Evolutionary conservation across 148 eudicot genomes (phyloP).

Genomic region (Suaeda aralocaspica): DNA sequence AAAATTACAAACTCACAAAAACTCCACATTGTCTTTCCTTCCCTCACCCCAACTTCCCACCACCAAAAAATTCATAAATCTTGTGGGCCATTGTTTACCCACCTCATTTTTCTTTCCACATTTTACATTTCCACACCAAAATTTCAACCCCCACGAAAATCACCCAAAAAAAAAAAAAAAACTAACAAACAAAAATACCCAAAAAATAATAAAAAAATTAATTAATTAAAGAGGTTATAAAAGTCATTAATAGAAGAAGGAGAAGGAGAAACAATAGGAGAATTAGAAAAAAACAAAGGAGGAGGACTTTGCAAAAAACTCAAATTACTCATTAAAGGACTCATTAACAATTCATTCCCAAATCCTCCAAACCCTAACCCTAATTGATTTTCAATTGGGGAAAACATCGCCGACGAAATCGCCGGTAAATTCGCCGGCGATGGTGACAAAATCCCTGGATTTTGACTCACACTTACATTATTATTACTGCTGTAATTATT

Average conservation of each 20-base stretch:
- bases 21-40: too few species aligned
- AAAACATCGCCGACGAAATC: constrained; percentile 46
- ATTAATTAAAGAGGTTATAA: constrained; percentile 44
- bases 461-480: constrained; percentile 23
- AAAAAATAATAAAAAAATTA: neutral
- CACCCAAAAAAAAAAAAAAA: neutral
- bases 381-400: constrained; percentile 25
- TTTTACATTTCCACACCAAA: neutral
- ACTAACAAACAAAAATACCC: neutral
- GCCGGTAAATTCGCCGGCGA: constrained; percentile 59
- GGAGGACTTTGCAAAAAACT: constrained; percentile 52
- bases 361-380: constrained; percentile 14
- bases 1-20: neutral
- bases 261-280: constrained; percentile 48
- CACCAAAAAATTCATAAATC: neutral
- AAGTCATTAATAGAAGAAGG: constrained; percentile 42
- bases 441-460: constrained; percentile 66
- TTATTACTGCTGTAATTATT: neutral
- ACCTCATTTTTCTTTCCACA: neutral
- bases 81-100: constrained; percentile 4
- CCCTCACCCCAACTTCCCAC: too few species aligned
- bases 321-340: constrained; percentile 30
- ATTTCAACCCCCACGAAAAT: neutral
- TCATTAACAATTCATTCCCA: constrained; percentile 35
- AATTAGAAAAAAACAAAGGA: constrained; percentile 28